Conservation (phyloP, 345 rosid species). For the Acer campestre region DNA sequence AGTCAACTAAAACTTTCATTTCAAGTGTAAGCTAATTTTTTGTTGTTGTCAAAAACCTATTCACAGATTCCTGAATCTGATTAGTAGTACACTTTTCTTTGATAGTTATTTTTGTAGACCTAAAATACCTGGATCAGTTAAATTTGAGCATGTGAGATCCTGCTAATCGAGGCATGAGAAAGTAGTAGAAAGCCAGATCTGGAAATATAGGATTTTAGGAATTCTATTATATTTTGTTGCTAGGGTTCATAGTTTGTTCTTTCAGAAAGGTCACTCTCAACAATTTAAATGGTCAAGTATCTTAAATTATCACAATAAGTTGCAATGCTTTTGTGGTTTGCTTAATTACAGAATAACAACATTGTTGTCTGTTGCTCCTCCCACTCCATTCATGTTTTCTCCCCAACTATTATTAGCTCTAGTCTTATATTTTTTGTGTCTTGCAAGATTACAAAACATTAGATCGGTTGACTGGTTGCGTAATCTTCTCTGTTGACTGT, state of each 20-base stretch:
- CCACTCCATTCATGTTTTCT: background rate
- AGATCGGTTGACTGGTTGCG: background rate
- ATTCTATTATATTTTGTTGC: background rate
- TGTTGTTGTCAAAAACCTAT: background rate
- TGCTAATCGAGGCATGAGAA: background rate
- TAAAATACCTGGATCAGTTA: background rate
- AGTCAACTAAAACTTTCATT: background rate
- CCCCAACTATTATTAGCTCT: background rate
- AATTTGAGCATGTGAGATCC: constrained; percentile 3
- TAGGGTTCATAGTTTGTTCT: background rate
- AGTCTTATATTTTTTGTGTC: no score
- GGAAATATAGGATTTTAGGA: background rate
- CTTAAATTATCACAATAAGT: background rate
- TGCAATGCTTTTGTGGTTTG: constrained; percentile 6
- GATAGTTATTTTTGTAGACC: background rate
- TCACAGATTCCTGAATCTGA: background rate
- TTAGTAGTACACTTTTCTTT: background rate
- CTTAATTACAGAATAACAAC: background rate
- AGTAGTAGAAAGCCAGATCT: background rate
- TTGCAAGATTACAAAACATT: background rate
- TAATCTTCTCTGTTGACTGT: background rate
- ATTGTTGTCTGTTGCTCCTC: background rate
- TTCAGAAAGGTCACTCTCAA: background rate
- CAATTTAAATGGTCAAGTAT: background rate
- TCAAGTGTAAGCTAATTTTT: background rate